phyloP scores from a whole-genome alignment of 208 protist species.

The Leishmania tropica region DNA sequence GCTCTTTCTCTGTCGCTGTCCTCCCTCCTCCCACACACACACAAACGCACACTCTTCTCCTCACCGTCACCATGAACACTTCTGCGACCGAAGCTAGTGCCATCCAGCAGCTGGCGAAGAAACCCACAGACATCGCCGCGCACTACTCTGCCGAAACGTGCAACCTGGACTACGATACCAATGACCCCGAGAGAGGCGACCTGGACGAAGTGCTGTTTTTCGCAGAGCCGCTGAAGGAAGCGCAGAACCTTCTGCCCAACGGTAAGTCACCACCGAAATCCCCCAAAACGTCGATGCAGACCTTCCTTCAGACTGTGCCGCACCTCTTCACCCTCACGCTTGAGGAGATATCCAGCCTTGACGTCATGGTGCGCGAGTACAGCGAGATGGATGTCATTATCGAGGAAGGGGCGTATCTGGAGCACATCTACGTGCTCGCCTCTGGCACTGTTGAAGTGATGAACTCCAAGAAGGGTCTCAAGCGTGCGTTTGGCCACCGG shows the following conservation, averaged over 20 bases:
- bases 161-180: constrained; percentile 20
- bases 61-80: neutral
- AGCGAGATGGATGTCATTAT: constrained; percentile 83
- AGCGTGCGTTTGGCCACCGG: constrained; percentile 71
- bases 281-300: constrained; percentile 48
- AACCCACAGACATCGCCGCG: neutral
- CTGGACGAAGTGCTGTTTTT: constrained; percentile 27
- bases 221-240: constrained; percentile 35
- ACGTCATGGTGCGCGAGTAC: constrained; percentile 84
- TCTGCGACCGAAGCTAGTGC: neutral
- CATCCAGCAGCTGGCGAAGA: neutral
- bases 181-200: constrained; percentile 12
- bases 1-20: neutral
- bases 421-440: constrained; percentile 82
- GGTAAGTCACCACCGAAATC: neutral
- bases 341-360: constrained; percentile 55
- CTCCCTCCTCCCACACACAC: too few relatives aligned
- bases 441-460: constrained; percentile 86
- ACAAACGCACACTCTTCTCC: too few relatives aligned
- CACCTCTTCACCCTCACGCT: constrained; percentile 71
- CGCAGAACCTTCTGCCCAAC: constrained; percentile 16
- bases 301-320: constrained; percentile 74
- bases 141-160: neutral
- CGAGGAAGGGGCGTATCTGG: constrained; percentile 61
- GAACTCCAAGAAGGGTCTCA: constrained; percentile 76